Evolutionary conservation across 2,329 filamentous ascomycete species (phyloP).

Genomic region (Neofusicoccum cordaticola): DNA sequence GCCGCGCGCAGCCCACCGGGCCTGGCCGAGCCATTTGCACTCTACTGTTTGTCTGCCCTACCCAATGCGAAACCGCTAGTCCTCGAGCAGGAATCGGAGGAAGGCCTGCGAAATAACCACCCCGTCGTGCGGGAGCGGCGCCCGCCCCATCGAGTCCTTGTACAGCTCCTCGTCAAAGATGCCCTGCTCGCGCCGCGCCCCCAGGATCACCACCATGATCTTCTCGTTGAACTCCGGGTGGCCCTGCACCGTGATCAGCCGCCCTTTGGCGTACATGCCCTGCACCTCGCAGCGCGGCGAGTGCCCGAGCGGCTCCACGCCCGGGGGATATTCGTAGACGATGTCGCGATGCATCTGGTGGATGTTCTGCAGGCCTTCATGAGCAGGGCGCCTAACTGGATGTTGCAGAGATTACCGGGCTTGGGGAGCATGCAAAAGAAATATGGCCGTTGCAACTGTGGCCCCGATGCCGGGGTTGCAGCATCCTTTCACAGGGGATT

Average conservation of each 20-base stretch:
- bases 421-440: background rate
- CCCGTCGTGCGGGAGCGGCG: conserved; percentile 71
- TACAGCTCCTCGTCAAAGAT: conserved; percentile 69
- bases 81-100: conserved; percentile 70
- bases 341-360: conserved; percentile 87
- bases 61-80: conserved; percentile 17
- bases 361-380: conserved; percentile 52
- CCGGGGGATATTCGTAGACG: conserved; percentile 62
- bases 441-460: no score
- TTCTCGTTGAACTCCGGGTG: conserved; percentile 78
- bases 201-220: conserved; percentile 68
- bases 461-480: no score
- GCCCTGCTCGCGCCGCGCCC: conserved; percentile 61
- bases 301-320: conserved; percentile 61
- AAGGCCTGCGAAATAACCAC: conserved; percentile 72
- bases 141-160: conserved; percentile 65
- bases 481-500: no score
- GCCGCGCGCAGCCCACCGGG: background rate
- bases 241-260: conserved; percentile 75
- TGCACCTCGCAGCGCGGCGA: conserved; percentile 71
- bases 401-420: background rate
- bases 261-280: conserved; percentile 68
- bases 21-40: no score
- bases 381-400: background rate
- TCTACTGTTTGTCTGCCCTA: conserved; percentile 5